Evolutionary conservation across 2,329 filamentous ascomycete species (phyloP), one percentile per base, ranked within the genome.

Genomic region (Drechslerella dactyloides): DNA sequence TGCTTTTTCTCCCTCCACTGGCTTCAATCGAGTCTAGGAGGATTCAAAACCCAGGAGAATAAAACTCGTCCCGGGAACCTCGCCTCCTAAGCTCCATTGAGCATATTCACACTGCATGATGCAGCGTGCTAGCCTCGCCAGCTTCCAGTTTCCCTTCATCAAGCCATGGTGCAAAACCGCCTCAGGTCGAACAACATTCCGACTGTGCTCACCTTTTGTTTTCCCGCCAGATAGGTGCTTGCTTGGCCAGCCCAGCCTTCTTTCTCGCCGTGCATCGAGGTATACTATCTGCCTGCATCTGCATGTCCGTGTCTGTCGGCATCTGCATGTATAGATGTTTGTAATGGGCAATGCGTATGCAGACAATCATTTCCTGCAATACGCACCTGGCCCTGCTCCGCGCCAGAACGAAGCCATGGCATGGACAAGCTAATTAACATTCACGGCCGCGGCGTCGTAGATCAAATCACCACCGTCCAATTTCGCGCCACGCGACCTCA

Each of bases 181-280:
- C 40, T 15, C 40, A 44, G 15, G 3, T 19, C n/a, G n/a, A 19
- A 19, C 44, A 5, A 5, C 4, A 19, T 19, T 23, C 17, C 19
- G 19, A 15, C 21, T 5, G 4, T 6, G 19, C 17, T 17, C 37
- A 42, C 37, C n/a, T n/a, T n/a, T n/a, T n/a, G n/a, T n/a, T n/a
- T n/a, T n/a, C n/a, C n/a, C n/a, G n/a, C n/a, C n/a, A n/a, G n/a
- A n/a, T n/a, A n/a, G n/a, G n/a, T n/a, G n/a, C n/a, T n/a, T n/a
- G n/a, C n/a, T n/a, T n/a, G n/a, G n/a, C n/a, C n/a, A n/a, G n/a
- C 37, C 37, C 44, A 48, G 44, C 44, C 44, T 48, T 48, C 44
- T 19, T n/a, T 48, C 44, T 48, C 44, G 44, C 19, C 44, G 44
- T 48, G 44, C 44, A 11, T n/a, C n/a, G n/a, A n/a, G n/a, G n/a